These are phyloP conservation scores for Thelonectria olida DNA, from an alignment of 2,329 filamentous ascomycete genomes.

Conservation along the genomic window DNA sequence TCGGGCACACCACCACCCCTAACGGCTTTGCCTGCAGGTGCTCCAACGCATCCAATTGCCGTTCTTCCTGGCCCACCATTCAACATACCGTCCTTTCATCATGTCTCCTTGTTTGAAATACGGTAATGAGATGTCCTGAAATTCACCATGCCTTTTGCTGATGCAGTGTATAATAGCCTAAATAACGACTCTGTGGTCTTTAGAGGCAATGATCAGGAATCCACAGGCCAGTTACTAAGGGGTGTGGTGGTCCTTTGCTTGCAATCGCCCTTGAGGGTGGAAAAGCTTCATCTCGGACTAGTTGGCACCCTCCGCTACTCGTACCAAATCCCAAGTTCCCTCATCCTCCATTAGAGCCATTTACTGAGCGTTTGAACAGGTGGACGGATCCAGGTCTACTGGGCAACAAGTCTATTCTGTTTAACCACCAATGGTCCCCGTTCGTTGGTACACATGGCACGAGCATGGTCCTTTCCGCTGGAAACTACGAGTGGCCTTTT, in stretches of 20 bases:
- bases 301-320: conserved; percentile 71
- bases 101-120: not conserved
- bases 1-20: too few species aligned
- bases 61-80: not conserved
- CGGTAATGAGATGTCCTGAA: not conserved
- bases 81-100: not conserved
- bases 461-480: conserved; percentile 67
- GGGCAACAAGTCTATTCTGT: conserved; percentile 65
- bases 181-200: conserved; percentile 83
- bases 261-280: conserved; percentile 71
- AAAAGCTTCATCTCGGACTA: conserved; percentile 76
- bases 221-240: conserved; percentile 76
- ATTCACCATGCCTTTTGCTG: not conserved
- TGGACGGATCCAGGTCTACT: conserved; percentile 60
- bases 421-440: conserved; percentile 73
- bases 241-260: conserved; percentile 79
- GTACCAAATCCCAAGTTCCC: conserved; percentile 60
- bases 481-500: conserved; percentile 87
- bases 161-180: conserved; percentile 58
- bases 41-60: not conserved
- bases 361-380: not conserved
- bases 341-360: not conserved
- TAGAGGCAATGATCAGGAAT: conserved; percentile 76
- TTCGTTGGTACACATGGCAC: conserved; percentile 65
- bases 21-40: not conserved